Evolutionary conservation across 2,329 filamentous ascomycete genomes (phyloP), one percentile per base, ranked within the genome.

Genomic region (Ascochyta pisi): DNA sequence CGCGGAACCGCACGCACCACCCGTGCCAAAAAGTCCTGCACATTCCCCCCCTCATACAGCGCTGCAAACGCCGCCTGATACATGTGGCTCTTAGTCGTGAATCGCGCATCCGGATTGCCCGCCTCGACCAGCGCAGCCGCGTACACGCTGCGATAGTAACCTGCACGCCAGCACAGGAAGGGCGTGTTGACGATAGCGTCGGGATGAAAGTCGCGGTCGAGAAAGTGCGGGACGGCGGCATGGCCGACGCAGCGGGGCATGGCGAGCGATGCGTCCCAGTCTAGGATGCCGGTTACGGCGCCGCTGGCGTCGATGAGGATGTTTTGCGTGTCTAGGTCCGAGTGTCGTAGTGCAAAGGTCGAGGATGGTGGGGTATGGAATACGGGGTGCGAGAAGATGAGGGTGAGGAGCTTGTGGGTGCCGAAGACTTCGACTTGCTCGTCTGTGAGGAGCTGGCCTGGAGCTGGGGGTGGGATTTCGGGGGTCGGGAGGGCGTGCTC

Each of bases 301-400:
- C 63, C 63, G 1, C 29, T 33, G 5, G 50, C 42, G 38, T 65
- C 57, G 26, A 57, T 51, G 4, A 68, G 47, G 27, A 69, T 64
- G 52, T 71, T 71, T 16, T 69, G 62, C 7, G 58, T 44, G 27
- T 66, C 54, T 6, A 71, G 60, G 39, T 70, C 66, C 2, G 54
- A 26, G 41, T 69, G 66, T 0, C 35, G 47, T 1, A 68, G 54
- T 0, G 58, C 44, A 29, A 71, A 71, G 1, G 62, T 58, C 22
- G 68, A 63, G 0, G 52, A 22, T 10, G 50, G 29, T 6, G 47
- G 27, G 12, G 38, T 15, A 8, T 44, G 46, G 31, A 54, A 27
- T 42, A 35, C 24, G 29, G 50, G 43, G 13, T 56, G 50, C 2
- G 52, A 8, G 26, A 48, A 24, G 41, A 58, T 10, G 22, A 58